Base-by-base conservation (phyloP, 2,329 filamentous ascomycete genomes). In the Xylariaceae sp. region DNA sequence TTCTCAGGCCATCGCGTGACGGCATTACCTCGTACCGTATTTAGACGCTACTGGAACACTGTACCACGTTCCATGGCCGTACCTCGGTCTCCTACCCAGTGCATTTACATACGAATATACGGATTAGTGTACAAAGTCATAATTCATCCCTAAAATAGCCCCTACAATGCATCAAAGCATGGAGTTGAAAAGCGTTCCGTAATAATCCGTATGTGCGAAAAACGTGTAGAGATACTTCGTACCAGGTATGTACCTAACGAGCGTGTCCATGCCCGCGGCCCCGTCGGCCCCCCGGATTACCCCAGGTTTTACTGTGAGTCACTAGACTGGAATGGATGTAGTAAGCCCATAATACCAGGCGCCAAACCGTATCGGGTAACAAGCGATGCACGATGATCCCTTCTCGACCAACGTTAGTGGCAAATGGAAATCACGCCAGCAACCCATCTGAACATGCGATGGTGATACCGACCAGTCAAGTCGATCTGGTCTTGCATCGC, bases 361-460 rank as follows among this genome's bases (percentile, higher is more conserved):
- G 51, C 63, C 57, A 67, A 58, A 47, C 65, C 23, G 4, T 5
- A 60, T 66, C 54, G 55, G 62, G 65, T 35, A 67, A 57, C 42
- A 55, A 53, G 58, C 48, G 15, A 61, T 62, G 62, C 60, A 59
- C 50, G 35, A 65, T 63, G 63, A 61, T 60, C 59, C 52, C 57
- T 63, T 54, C 47, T 49, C 47, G 47, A 49, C 17, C 37, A 13
- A 6, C 5, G 45, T 45, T 52, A 62, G 62, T 60, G 60, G 30
- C 23, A 47, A 42, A 34, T 35, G 15, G 49, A 57, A 61, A 66
- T 61, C 64, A 66, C 63, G 62, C 66, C 65, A 69, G 66, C 55
- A 50, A 62, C 62, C 64, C 58, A 61, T 60, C 62, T 66, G 66
- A 61, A 30, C 62, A 61, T 51, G 63, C 57, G 61, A 57, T 52